Base-by-base conservation (phyloP, 331 rosid genomes). In the Rosa hybrid region DNA sequence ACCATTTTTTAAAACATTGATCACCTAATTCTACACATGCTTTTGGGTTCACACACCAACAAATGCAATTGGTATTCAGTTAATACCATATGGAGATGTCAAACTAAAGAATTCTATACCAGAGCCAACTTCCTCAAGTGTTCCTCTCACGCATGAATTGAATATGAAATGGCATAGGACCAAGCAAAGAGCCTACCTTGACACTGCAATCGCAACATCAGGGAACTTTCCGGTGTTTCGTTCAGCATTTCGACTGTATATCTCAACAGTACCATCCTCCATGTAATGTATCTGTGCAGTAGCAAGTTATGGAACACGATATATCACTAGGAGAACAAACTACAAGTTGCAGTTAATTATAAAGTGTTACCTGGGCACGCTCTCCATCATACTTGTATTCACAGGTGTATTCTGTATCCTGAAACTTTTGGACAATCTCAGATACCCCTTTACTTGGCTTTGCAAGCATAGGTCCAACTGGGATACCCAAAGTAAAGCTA, bases 331-430 rank as follows among this genome's bases (percentile, higher is more conserved):
- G 72, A 76, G 45, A 50, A 76, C 18, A 77, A 71, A 39, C 75
- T 73, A 63, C 49, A 13, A 20, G 57, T 50, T 51, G 67, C 65
- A 77, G 38, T 71, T 78, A 80, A 80, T 67, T 71, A 63, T 53
- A 38, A 72, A 64, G 80, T 81, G 71, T 87, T 83, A 95, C 98
- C 98, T 95, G 98, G 59, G 97, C 99, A 83, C 98, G 97, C 82
- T 95, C 97, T 70, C 98, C 99, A 69, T 93, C 99, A 2, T 95
- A 93, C 85, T 95, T 95, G 89, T 91, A 93, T 80, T 93, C 98
- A 82, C 98, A 91, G 10, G 98, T 90, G 86, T 91, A 95, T 81
- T 91, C 97, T 48, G 87, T 86, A 82, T 86, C 93, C 85, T 91
- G 94, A 77, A 95, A 93, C 74, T 89, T 93, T 83, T 90, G 89